A percentile compares a stretch with the other conserved stretches of the same genome.
These are phyloP conservation scores for Coemansia sp. DNA, from an alignment of 192 early-diverging fungal species.

Conservation along the genomic window DNA sequence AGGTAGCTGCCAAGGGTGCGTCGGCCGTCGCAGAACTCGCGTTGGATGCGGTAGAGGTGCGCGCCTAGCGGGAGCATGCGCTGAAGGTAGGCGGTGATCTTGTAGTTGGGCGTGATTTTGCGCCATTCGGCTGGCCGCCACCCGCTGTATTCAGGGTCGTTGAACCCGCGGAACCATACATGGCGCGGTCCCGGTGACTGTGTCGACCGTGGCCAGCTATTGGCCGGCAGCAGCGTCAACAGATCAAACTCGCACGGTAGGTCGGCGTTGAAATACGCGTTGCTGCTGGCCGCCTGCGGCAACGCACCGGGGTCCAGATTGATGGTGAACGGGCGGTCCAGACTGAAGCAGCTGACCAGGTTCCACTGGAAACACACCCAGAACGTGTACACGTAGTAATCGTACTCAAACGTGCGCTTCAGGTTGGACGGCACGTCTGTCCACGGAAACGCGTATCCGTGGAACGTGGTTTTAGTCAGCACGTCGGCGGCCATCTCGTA, in stretches of 20 bases:
- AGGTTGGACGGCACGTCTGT: conserved; percentile 21
- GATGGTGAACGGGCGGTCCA: conserved; percentile 48
- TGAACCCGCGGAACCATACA: conserved; percentile 48
- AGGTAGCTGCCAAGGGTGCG: conserved; percentile 28
- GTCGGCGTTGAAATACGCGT: conserved; percentile 43
- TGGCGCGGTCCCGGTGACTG: conserved; percentile 7
- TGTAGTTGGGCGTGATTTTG: conserved; percentile 42
- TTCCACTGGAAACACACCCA: conserved; percentile 56
- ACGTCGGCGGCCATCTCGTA: conserved; percentile 53
- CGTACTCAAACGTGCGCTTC: conserved; percentile 49
- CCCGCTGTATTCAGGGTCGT: conserved; percentile 41
- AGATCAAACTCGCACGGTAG: conserved; percentile 46
- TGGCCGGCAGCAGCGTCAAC: conserved; percentile 37
- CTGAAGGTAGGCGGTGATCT: conserved; percentile 41
- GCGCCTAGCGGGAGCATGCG: conserved; percentile 51
- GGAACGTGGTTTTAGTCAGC: conserved; percentile 36
- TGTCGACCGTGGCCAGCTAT: conserved; percentile 32
- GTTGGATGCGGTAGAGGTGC: conserved; percentile 36
- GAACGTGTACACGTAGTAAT: conserved; percentile 54
- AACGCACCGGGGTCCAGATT: conserved; percentile 20
- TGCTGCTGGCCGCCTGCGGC: conserved; percentile 27
- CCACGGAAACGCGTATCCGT: conserved; percentile 47
- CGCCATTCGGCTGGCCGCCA: conserved; percentile 48
- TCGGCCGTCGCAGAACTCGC: conserved; percentile 23
- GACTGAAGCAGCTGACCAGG: conserved; percentile 46